phyloP scores from a whole-genome alignment of 2,329 filamentous ascomycete genomes.

The Thermoascus crustaceus region DNA sequence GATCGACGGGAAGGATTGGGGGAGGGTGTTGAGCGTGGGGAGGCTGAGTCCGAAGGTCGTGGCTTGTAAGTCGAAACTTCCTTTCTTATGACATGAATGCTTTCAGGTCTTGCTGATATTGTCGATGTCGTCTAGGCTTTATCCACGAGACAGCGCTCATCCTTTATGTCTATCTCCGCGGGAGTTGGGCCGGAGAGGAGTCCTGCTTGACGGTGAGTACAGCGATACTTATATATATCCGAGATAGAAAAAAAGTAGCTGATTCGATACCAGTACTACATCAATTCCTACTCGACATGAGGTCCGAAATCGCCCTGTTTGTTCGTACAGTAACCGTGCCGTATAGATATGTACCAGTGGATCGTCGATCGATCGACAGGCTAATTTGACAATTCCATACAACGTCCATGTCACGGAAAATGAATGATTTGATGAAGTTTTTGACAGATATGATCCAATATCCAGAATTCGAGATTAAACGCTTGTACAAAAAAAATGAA shows the following conservation, averaged over 20 bases:
- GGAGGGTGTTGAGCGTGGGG: slow-evolving; percentile 84
- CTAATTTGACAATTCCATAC: too few relatives aligned
- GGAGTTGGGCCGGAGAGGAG: slow-evolving; percentile 34
- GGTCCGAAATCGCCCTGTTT: neutral
- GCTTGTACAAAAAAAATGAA: slow-evolving; percentile 5
- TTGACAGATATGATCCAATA: too few relatives aligned
- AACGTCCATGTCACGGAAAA: too few relatives aligned
- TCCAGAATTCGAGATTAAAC: too few relatives aligned
- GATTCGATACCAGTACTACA: slow-evolving; percentile 42
- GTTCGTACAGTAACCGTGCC: too few relatives aligned
- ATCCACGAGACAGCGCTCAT: slow-evolving; percentile 39
- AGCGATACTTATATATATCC: too few relatives aligned
- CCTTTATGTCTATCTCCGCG: slow-evolving; percentile 39
- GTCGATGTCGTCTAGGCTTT: slow-evolving; percentile 27
- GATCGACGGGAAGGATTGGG: slow-evolving; percentile 93
- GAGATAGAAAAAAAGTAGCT: too few relatives aligned
- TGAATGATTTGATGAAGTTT: too few relatives aligned
- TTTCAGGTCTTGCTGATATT: too few relatives aligned
- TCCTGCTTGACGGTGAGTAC: slow-evolving; percentile 38
- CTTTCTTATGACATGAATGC: too few relatives aligned
- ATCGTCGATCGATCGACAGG: slow-evolving; percentile 5
- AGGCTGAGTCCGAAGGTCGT: slow-evolving; percentile 83
- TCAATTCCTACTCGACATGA: slow-evolving; percentile 36
- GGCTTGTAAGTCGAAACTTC: slow-evolving; percentile 54
- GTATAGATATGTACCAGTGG: neutral